phyloP scores from a whole-genome alignment of 306 rosid species.

The Luffa aegyptiaca region DNA sequence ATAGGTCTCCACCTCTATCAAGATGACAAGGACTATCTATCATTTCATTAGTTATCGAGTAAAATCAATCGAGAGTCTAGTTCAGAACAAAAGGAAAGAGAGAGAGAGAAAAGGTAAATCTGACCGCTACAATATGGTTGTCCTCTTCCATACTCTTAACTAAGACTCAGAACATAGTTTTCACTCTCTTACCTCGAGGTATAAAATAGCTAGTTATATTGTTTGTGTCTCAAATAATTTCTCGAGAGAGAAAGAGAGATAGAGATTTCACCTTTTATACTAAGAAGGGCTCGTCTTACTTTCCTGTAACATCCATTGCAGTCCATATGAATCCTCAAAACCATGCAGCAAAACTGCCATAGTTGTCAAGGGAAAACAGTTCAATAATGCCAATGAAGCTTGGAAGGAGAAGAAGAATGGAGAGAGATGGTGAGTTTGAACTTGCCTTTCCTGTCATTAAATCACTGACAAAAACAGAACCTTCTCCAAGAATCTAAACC shows the following conservation, averaged over 20 bases:
- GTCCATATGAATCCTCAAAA: constrained; percentile 12
- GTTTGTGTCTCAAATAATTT: not conserved
- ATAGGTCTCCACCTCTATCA: too few relatives aligned
- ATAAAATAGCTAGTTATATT: not conserved
- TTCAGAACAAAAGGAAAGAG: too few relatives aligned
- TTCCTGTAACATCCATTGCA: constrained; percentile 14
- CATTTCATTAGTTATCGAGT: too few relatives aligned
- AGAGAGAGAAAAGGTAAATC: too few relatives aligned
- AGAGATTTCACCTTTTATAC: constrained; percentile 8
- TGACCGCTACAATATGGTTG: too few relatives aligned
- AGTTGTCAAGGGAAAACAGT: constrained; percentile 10
- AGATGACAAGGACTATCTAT: too few relatives aligned
- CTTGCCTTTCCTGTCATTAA: constrained; percentile 11
- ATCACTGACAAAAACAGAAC: not conserved
- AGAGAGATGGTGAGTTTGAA: not conserved
- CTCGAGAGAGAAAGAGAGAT: not conserved
- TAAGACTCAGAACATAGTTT: not conserved
- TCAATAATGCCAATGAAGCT: not conserved
- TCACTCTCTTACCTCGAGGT: not conserved
- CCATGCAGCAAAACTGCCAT: constrained; percentile 7
- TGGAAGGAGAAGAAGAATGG: constrained; percentile 1
- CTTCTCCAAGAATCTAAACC: not conserved
- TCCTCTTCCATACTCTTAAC: too few relatives aligned
- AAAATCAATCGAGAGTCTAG: too few relatives aligned
- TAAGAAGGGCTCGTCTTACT: constrained; percentile 11